A percentile compares a stretch with the other conserved stretches of the same genome.
Conservation (phyloP, 2,329 filamentous ascomycete species). For the Ambrosiella xylebori region DNA sequence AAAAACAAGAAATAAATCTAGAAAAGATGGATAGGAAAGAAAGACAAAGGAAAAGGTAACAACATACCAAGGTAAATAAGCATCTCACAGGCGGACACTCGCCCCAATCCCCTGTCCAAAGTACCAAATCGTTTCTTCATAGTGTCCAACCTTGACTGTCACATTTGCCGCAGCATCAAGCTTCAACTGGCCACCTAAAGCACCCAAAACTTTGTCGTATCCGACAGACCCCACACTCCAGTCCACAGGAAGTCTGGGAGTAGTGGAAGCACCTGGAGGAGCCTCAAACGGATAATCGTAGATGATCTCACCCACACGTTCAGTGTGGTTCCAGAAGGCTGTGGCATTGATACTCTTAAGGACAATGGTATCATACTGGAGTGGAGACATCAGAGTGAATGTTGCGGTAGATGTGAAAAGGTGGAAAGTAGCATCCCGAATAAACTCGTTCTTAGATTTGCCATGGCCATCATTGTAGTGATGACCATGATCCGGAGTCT, state of each 20-base stretch:
- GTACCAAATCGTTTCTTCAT: conserved; percentile 57
- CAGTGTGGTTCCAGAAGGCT: conserved; percentile 66
- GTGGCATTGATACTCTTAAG: conserved; percentile 70
- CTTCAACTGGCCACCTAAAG: conserved; percentile 63
- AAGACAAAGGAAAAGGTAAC: neutral
- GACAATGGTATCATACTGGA: conserved; percentile 54
- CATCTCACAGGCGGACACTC: conserved; percentile 32
- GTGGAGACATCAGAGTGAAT: conserved; percentile 67
- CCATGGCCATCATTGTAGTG: conserved; percentile 18
- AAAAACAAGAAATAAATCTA: neutral
- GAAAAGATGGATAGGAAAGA: neutral
- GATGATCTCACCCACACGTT: conserved; percentile 59
- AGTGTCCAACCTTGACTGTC: conserved; percentile 55
- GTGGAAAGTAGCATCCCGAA: conserved; percentile 74
- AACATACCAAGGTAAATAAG: neutral
- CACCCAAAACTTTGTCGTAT: conserved; percentile 63
- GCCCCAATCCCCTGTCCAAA: conserved; percentile 53
- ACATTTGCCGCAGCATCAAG: conserved; percentile 65
- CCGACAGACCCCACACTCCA: conserved; percentile 65
- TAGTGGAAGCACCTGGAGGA: conserved; percentile 53
- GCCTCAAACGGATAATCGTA: conserved; percentile 61
- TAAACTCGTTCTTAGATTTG: conserved; percentile 36
- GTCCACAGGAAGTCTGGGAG: conserved; percentile 64
- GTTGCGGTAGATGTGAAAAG: conserved; percentile 71
- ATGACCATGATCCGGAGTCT: conserved; percentile 28